Base-by-base conservation (phyloP, 129 eudicot genomes). In the Pittosporum tobira region DNA sequence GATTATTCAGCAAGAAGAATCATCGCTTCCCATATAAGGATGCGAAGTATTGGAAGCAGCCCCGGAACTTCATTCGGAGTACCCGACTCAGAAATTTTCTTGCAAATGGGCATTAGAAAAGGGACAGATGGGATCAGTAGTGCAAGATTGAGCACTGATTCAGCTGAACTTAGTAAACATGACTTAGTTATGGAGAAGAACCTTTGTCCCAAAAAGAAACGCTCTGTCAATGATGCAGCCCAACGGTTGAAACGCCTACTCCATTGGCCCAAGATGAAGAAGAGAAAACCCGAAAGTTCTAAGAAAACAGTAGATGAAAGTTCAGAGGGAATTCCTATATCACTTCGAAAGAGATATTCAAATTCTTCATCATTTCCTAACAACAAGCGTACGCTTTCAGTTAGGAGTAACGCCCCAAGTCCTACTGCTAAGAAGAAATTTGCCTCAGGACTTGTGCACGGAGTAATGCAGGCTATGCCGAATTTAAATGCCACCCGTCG, bases 1-100 rank as follows among this genome's bases (percentile, higher is more conserved):
- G 87, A 90, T 56, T 75, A 80, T 48, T 68, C 87, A 0, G 68
- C 88, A 27, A 74, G 95, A 62, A 73, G 66, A 52, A 50, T 71
- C 34, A 76, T 90, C 40, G 94, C 95, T 7, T 80, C 94, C 66
- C 98, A 85, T 61, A 63, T 86, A 30, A 78, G 77, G 75, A 71
- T 72, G 79, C 73, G 76, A 48, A 81, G 94, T 26, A 64, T 71
- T 0, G 88, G 89, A 23, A 67, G 76, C 36, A 89, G 94, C 61
- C 98, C 98, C 1, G 98, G 98, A 54, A 86, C 87, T 5, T 71
- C 94, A 0, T 90, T 90, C 44, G 61, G 69, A 14, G 66, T 86
- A 61, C 70, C 84, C 0, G 98, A 90, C 72, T 65, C 81, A 1
- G 95, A 86, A 58, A 80, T 90, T 47, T 85, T 86, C 42, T 53